These are phyloP conservation scores for Podila minutissima DNA, from an alignment of 192 early-diverging fungal genomes.

Conservation along the genomic window DNA sequence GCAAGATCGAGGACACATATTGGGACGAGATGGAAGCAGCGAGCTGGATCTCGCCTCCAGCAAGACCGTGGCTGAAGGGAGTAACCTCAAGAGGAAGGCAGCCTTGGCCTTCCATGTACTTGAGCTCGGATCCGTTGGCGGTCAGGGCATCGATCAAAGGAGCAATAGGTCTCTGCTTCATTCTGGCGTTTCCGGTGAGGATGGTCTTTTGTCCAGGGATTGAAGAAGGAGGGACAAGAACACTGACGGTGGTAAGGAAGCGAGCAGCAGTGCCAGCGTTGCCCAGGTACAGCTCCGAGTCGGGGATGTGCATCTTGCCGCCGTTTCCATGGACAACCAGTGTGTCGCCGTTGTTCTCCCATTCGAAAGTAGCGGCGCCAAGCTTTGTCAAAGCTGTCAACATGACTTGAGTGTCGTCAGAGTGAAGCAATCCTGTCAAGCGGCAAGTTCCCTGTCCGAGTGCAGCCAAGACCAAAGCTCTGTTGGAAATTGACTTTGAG, in stretches of 20 bases:
- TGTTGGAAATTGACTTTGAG: constrained; percentile 98
- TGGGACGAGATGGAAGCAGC: constrained; percentile 96
- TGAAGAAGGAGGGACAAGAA: constrained; percentile 67
- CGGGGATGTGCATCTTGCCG: constrained; percentile 74
- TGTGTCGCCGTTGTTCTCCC: constrained; percentile 94
- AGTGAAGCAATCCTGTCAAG: constrained; percentile 89
- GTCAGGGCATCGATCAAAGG: constrained; percentile 88
- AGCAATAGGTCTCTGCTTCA: constrained; percentile 96
- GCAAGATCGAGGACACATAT: constrained; percentile 96
- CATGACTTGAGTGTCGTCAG: constrained; percentile 99
- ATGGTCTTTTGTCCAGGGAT: constrained; percentile 58
- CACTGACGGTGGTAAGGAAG: constrained; percentile 90
- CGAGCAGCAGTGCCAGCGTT: constrained; percentile 76
- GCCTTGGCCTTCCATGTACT: constrained; percentile 82
- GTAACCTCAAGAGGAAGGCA: constrained; percentile 88
- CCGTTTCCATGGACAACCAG: constrained; percentile 86
- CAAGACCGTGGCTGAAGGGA: constrained; percentile 75
- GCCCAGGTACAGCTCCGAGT: constrained; percentile 16
- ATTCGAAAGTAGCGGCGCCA: constrained; percentile 84
- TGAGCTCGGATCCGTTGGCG: constrained; percentile 81
- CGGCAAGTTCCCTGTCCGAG: constrained; percentile 84
- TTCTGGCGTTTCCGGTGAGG: constrained; percentile 95
- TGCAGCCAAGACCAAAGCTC: constrained; percentile 91
- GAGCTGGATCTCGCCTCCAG: constrained; percentile 88
- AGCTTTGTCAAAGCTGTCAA: constrained; percentile 89